A percentile compares a stretch with the other conserved stretches of the same genome.
Evolutionary conservation across 179 eudicot species (phyloP).

Genomic region (Beta macrorhiza): DNA sequence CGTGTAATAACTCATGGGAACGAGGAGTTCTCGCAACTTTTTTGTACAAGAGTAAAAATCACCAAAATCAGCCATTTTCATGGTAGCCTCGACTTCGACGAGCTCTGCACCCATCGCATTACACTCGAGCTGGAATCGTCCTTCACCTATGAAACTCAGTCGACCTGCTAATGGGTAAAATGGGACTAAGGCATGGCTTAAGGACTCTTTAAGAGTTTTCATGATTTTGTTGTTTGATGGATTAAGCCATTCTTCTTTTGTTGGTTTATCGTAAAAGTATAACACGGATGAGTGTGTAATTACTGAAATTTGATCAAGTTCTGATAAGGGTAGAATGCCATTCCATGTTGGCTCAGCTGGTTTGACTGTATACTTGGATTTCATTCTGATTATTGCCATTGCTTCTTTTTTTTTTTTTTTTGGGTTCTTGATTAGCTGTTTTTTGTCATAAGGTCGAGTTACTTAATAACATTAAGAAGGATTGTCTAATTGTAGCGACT

Average conservation of each 20-base stretch:
- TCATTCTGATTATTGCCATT: background rate
- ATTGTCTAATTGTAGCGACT: too few relatives aligned
- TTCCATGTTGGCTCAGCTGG: constrained; percentile 43
- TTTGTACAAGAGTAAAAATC: constrained; percentile 17
- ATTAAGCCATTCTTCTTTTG: background rate
- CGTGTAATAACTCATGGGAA: constrained; percentile 10
- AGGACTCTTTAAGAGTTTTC: constrained; percentile 11
- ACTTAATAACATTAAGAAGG: too few relatives aligned
- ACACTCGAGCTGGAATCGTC: constrained; percentile 26
- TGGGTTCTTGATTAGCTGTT: too few relatives aligned
- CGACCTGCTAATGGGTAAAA: constrained; percentile 20
- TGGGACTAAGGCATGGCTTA: constrained; percentile 8
- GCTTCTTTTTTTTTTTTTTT: too few relatives aligned
- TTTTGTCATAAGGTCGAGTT: too few relatives aligned
- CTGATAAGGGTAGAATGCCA: constrained; percentile 29
- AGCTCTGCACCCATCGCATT: constrained; percentile 31
- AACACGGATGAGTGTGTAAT: constrained; percentile 9
- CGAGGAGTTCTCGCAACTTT: constrained; percentile 18
- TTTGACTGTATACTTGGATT: constrained; percentile 16
- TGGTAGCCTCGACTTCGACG: constrained; percentile 25
- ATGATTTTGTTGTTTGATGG: background rate
- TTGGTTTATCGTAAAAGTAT: constrained; percentile 2
- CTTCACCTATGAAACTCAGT: background rate
- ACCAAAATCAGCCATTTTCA: constrained; percentile 19
- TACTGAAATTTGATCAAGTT: constrained; percentile 44